phyloP scores from a whole-genome alignment of 345 rosid species.

The Salix viminalis region DNA sequence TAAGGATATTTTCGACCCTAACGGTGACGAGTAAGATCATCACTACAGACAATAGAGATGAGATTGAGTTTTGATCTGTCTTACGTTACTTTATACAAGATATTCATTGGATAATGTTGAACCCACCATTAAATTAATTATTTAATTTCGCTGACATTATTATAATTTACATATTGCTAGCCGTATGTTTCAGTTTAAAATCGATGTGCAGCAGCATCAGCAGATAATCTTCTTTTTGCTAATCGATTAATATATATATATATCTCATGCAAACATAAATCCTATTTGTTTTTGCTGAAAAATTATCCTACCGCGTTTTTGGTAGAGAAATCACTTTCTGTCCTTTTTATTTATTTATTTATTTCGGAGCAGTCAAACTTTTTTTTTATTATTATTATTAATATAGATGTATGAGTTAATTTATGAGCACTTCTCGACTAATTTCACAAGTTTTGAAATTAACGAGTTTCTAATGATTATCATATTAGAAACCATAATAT shows the following conservation, averaged over 20 bases:
- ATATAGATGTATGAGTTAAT: too few species aligned
- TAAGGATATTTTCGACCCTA: too few species aligned
- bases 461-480: fast-evolving
- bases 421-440: too few species aligned
- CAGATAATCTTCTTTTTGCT: background rate
- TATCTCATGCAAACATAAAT: too few species aligned
- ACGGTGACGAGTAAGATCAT: too few species aligned
- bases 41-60: too few species aligned
- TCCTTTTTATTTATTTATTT: background rate
- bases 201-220: background rate
- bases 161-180: background rate
- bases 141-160: background rate
- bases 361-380: background rate
- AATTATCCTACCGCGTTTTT: background rate
- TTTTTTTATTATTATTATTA: too few species aligned
- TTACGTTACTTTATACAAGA: background rate
- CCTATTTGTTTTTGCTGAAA: too few species aligned
- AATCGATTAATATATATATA: background rate
- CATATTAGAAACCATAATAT: fast-evolving
- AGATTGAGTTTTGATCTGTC: background rate
- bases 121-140: background rate
- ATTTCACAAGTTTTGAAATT: fast-evolving
- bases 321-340: background rate
- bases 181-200: background rate
- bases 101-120: background rate